Evolutionary conservation across 2,329 filamentous ascomycete species (phyloP).

Genomic region (Mycocentrospora acerina): DNA sequence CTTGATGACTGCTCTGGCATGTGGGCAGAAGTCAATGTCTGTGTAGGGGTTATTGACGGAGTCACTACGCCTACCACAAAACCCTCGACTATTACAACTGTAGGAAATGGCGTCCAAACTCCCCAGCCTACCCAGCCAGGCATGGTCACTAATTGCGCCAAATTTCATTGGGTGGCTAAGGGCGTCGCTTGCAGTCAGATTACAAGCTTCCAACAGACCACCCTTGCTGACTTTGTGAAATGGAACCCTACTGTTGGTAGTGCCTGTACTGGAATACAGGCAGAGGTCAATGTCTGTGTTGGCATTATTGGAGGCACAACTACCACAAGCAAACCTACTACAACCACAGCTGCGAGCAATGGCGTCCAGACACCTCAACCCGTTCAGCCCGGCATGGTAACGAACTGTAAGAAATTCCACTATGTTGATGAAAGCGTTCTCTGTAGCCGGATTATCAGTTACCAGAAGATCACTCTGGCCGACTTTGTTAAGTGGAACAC

Average conservation of each 20-base stretch:
- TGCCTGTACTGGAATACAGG: background rate
- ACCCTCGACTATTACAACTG: constrained; percentile 2
- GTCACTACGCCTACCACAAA: background rate
- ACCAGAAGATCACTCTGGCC: constrained; percentile 5
- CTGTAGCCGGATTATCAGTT: constrained; percentile 1
- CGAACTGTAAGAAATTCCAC: constrained; percentile 8
- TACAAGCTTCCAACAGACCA: constrained; percentile 5
- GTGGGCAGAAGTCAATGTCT: constrained; percentile 9
- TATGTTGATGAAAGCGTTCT: background rate
- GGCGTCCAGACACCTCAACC: constrained; percentile 4
- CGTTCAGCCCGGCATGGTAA: constrained; percentile 1
- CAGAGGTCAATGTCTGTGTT: background rate
- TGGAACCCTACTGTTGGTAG: constrained; percentile 7
- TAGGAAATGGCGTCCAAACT: constrained; percentile 8
- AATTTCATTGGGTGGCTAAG: constrained; percentile 4
- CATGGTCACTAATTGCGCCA: constrained; percentile 15
- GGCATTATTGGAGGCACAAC: background rate
- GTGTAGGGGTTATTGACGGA: constrained; percentile 5
- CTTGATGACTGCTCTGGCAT: constrained; percentile 5
- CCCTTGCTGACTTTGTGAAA: constrained; percentile 1
- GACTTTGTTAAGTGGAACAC: constrained; percentile 14
- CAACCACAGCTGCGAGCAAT: constrained; percentile 1
- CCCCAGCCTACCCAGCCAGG: constrained; percentile 8
- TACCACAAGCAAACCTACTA: background rate
- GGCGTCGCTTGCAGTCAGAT: constrained; percentile 1